Evolutionary conservation across 148 eudicot species (phyloP).

Genomic region (Rhododendron kiyosumense): DNA sequence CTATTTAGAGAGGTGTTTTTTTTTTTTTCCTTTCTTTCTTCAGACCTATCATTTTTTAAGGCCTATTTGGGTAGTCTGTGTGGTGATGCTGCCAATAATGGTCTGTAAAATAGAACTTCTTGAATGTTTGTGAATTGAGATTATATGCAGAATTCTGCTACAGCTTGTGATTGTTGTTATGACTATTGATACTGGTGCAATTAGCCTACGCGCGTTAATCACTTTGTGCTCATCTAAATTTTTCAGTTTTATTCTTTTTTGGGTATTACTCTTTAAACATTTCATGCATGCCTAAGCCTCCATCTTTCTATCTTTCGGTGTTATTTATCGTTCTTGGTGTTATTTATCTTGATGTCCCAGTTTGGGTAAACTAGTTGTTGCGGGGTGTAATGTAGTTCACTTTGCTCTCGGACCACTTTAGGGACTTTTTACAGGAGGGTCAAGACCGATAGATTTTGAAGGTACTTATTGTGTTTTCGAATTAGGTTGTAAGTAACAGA

Average conservation of each 20-base stretch:
- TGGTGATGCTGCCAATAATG: constrained; percentile 14
- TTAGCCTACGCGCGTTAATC: no score
- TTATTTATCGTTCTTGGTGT: neutral
- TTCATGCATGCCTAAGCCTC: neutral
- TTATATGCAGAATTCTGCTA: constrained; percentile 3
- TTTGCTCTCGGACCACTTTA: neutral
- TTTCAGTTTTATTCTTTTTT: neutral
- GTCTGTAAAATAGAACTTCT: constrained; percentile 8
- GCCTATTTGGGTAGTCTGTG: constrained; percentile 14
- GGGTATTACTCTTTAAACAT: neutral
- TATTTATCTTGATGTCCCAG: neutral
- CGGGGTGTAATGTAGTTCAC: neutral
- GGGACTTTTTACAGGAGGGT: neutral
- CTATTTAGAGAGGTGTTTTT: constrained; percentile 6
- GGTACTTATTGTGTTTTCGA: neutral
- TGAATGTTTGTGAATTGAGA: neutral
- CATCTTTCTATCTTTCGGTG: neutral
- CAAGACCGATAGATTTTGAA: neutral
- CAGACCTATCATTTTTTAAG: constrained; percentile 7
- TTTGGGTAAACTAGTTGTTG: neutral
- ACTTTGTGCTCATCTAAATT: neutral
- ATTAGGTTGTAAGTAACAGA: neutral
- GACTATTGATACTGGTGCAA: neutral
- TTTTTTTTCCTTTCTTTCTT: neutral
- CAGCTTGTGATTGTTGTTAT: neutral